These are phyloP conservation scores for Theileria annulata DNA, from an alignment of 169 alveolate genomes.

Conservation along the genomic window DNA sequence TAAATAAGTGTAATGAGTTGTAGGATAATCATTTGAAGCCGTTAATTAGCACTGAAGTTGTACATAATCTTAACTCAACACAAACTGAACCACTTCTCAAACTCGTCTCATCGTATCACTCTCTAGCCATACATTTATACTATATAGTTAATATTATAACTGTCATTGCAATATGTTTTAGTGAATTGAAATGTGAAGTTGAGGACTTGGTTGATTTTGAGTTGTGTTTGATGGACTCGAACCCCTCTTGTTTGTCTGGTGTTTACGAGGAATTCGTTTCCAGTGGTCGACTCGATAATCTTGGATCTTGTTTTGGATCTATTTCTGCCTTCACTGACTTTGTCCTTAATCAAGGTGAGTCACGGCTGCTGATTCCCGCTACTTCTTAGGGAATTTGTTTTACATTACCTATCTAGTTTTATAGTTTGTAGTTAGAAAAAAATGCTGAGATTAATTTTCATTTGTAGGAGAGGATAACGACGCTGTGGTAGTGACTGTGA, in stretches of 20 bases:
- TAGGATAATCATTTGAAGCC: slow-evolving; percentile 90
- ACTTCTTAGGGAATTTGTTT: background rate
- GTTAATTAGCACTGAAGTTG: slow-evolving; percentile 69
- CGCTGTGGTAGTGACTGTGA: slow-evolving; percentile 25
- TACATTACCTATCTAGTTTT: background rate
- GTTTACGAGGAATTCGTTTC: slow-evolving; percentile 92
- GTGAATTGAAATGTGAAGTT: slow-evolving; percentile 65
- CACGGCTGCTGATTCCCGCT: background rate
- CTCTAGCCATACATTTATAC: background rate
- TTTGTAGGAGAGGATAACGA: slow-evolving; percentile 17
- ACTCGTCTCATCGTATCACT: slow-evolving; percentile 50
- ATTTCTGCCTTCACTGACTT: slow-evolving; percentile 69
- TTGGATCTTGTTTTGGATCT: slow-evolving; percentile 69
- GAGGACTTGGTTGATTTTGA: slow-evolving; percentile 84
- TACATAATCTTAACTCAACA: slow-evolving; percentile 25
- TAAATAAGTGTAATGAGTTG: background rate
- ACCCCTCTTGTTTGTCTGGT: slow-evolving; percentile 88
- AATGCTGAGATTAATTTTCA: background rate
- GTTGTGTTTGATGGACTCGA: slow-evolving; percentile 88
- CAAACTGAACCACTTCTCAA: slow-evolving; percentile 26
- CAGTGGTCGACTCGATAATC: slow-evolving; percentile 92
- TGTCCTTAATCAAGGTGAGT: slow-evolving; percentile 35
- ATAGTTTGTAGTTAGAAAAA: slow-evolving; percentile 10
- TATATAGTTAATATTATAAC: background rate
- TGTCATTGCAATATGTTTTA: background rate